phyloP scores from a whole-genome alignment of 2,329 filamentous ascomycete genomes.

The Diaporthe eres region DNA sequence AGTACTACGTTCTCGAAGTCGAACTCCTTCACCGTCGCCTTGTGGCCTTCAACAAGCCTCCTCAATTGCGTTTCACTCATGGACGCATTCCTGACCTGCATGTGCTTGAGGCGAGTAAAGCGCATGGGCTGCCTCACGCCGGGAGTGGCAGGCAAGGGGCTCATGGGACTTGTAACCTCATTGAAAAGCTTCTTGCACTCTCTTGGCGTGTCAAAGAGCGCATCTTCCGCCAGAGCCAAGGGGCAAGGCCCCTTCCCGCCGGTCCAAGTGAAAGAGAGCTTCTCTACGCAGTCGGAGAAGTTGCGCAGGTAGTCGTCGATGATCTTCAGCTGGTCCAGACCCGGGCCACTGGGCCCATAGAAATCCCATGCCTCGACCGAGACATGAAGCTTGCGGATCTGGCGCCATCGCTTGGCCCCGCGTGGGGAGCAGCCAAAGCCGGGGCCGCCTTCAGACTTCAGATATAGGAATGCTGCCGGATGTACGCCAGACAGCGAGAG shows the following conservation, averaged over 20 bases:
- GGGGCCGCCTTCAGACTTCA: constrained; percentile 73
- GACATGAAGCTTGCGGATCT: constrained; percentile 81
- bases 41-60: constrained; percentile 77
- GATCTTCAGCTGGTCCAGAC: constrained; percentile 80
- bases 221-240: constrained; percentile 77
- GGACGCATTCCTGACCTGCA: constrained; percentile 80
- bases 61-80: constrained; percentile 81
- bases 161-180: constrained; percentile 76
- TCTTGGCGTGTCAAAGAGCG: constrained; percentile 73
- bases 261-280: constrained; percentile 83
- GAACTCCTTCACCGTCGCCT: constrained; percentile 79
- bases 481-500: constrained; percentile 83
- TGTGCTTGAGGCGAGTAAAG: constrained; percentile 77
- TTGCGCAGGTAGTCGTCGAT: constrained; percentile 84
- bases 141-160: constrained; percentile 68
- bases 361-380: constrained; percentile 80
- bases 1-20: constrained; percentile 84
- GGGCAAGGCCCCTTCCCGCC: constrained; percentile 81
- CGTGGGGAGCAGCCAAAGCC: constrained; percentile 83
- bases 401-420: constrained; percentile 80
- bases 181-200: constrained; percentile 72
- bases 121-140: constrained; percentile 67
- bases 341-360: constrained; percentile 66
- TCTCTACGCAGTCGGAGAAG: constrained; percentile 76
- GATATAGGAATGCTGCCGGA: constrained; percentile 80